Conservation (phyloP, 306 rosid species). For the Ormosia emarginata region DNA sequence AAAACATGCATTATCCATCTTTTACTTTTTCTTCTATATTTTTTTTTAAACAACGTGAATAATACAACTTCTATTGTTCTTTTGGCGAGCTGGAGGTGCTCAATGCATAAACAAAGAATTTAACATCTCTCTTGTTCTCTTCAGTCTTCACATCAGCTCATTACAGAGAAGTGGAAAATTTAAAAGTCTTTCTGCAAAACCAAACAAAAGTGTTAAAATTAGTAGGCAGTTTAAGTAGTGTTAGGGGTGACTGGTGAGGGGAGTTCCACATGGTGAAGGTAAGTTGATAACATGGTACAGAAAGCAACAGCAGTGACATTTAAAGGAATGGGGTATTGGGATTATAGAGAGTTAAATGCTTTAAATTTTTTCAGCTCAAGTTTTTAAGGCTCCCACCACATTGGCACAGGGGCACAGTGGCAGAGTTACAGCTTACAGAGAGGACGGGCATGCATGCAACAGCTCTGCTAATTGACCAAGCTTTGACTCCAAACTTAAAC, state of each 20-base stretch:
- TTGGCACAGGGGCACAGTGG: slow-evolving; percentile 11
- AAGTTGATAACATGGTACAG: slow-evolving; percentile 8
- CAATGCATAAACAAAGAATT: not conserved
- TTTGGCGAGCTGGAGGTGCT: not conserved
- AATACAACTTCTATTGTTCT: not conserved
- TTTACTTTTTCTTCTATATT: not conserved
- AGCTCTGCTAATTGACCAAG: slow-evolving; percentile 46
- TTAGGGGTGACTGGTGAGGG: no score
- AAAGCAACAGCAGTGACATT: slow-evolving; percentile 25
- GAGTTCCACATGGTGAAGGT: not conserved
- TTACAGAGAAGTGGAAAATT: not conserved
- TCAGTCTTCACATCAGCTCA: not conserved
- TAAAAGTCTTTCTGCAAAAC: not conserved
- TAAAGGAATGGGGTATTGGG: not conserved
- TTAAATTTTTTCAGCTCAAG: not conserved
- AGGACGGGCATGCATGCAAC: slow-evolving; percentile 38
- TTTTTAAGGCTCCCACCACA: slow-evolving; percentile 27
- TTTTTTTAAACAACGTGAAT: not conserved
- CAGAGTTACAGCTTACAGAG: slow-evolving; percentile 42
- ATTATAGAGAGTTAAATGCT: slow-evolving; percentile 14
- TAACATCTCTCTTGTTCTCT: not conserved
- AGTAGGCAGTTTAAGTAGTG: not conserved
- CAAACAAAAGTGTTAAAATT: not conserved
- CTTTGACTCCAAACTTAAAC: slow-evolving; percentile 54
- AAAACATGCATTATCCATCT: slow-evolving; percentile 12